phyloP scores from a whole-genome alignment of 108 stramenopile species.

The Nitzschia sp. region DNA sequence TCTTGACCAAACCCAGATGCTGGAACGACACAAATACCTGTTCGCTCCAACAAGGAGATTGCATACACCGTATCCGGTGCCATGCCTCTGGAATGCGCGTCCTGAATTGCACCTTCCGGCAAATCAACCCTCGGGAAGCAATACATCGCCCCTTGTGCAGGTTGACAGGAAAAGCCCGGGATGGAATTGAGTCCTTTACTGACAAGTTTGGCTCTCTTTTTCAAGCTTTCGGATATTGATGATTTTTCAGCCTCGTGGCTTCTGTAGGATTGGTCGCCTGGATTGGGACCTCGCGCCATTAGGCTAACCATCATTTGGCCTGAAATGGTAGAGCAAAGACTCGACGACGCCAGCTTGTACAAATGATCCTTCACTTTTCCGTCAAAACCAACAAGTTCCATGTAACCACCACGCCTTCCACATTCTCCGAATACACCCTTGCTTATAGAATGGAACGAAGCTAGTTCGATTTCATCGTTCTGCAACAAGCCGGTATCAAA shows the following conservation, averaged over 20 bases:
- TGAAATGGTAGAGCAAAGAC: slow-evolving; percentile 82
- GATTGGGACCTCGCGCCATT: slow-evolving; percentile 89
- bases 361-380: slow-evolving; percentile 80
- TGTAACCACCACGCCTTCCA: slow-evolving; percentile 97
- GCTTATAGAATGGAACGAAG: slow-evolving; percentile 91
- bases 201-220: slow-evolving; percentile 72
- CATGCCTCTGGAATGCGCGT: slow-evolving; percentile 56
- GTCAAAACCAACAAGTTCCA: slow-evolving; percentile 89
- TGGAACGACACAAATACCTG: slow-evolving; percentile 95
- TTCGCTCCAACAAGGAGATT: slow-evolving; percentile 81
- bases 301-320: slow-evolving; percentile 95
- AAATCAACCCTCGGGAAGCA: slow-evolving; percentile 90
- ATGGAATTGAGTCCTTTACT: slow-evolving; percentile 82
- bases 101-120: slow-evolving; percentile 76
- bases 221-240: slow-evolving; percentile 62
- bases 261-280: slow-evolving; percentile 73
- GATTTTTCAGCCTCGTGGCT: slow-evolving; percentile 71
- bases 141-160: slow-evolving; percentile 96
- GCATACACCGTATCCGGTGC: slow-evolving; percentile 94
- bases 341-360: slow-evolving; percentile 91
- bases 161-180: slow-evolving; percentile 92
- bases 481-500: slow-evolving; percentile 67
- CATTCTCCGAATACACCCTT: slow-evolving; percentile 99
- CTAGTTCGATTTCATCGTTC: slow-evolving; percentile 79
- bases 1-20: slow-evolving; percentile 96